These are phyloP conservation scores for Candida adriatica DNA, from an alignment of 805 yeast genomes.

Conservation along the genomic window DNA sequence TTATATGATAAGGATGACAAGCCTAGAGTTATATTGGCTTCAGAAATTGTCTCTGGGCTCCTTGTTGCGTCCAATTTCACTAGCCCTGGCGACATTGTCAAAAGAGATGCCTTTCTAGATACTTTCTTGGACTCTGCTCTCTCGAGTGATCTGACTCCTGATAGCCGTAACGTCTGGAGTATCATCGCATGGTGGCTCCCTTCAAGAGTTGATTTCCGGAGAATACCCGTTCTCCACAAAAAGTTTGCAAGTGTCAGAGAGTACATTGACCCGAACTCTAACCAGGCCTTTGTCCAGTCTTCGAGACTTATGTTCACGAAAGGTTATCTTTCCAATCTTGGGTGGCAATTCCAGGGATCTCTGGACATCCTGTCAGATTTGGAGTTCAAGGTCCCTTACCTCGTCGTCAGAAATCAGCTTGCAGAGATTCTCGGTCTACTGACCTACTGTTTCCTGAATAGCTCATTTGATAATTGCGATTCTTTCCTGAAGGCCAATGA, in stretches of 20 bases:
- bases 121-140: conserved; percentile 40
- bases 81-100: conserved; percentile 24
- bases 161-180: conserved; percentile 67
- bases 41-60: conserved; percentile 66
- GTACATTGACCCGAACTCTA: conserved; percentile 43
- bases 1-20: conserved; percentile 62
- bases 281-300: conserved; percentile 60
- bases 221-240: conserved; percentile 46
- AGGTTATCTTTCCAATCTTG: conserved; percentile 40
- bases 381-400: conserved; percentile 56
- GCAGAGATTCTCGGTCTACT: conserved; percentile 45
- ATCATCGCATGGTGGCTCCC: conserved; percentile 73
- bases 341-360: conserved; percentile 50
- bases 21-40: conserved; percentile 64
- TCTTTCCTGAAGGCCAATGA: conserved; percentile 34
- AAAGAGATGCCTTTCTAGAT: conserved; percentile 41
- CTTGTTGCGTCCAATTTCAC: conserved; percentile 41
- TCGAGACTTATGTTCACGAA: conserved; percentile 52
- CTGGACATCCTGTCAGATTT: conserved; percentile 36
- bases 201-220: conserved; percentile 55
- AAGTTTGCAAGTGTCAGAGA: conserved; percentile 35
- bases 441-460: conserved; percentile 35
- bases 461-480: conserved; percentile 32
- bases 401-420: conserved; percentile 61
- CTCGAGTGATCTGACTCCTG: conserved; percentile 60